These are phyloP conservation scores for Cercophora scortea DNA, from an alignment of 495 filamentous ascomycete genomes.

Conservation along the genomic window DNA sequence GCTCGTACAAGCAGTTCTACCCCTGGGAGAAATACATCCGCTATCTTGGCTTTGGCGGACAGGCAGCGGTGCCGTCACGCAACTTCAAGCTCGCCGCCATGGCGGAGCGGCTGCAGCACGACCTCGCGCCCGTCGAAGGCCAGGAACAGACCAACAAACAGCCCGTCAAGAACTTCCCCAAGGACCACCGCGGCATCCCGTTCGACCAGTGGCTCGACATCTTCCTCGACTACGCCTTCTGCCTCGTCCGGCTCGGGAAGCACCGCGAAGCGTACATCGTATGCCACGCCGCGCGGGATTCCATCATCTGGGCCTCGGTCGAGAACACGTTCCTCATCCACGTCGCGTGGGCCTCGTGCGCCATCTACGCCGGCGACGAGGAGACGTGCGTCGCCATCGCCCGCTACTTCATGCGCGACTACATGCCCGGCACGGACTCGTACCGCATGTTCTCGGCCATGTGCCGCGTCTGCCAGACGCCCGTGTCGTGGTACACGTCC, in stretches of 20 bases:
- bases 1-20: constrained; percentile 69
- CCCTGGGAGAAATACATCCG: constrained; percentile 60
- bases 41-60: constrained; percentile 57
- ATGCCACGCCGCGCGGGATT: constrained; percentile 63
- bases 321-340: constrained; percentile 65
- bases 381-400: constrained; percentile 58
- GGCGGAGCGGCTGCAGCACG: constrained; percentile 54
- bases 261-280: constrained; percentile 65
- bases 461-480: constrained; percentile 54
- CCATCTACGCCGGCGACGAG: constrained; percentile 70
- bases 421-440: constrained; percentile 74
- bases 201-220: constrained; percentile 83
- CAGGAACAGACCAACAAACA: constrained; percentile 4
- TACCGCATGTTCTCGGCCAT: constrained; percentile 73
- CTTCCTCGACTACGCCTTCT: constrained; percentile 79
- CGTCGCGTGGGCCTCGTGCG: constrained; percentile 78
- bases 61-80: constrained; percentile 35
- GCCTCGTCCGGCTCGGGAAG: constrained; percentile 50
- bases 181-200: constrained; percentile 66
- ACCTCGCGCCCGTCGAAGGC: constrained; percentile 28
- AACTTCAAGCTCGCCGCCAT: constrained; percentile 61
- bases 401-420: constrained; percentile 81
- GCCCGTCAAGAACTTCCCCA: constrained; percentile 24
- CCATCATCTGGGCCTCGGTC: constrained; percentile 69
- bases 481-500: constrained; percentile 50